Conservation (phyloP, 2,329 filamentous ascomycete genomes). For the Diaporthe batatas region DNA sequence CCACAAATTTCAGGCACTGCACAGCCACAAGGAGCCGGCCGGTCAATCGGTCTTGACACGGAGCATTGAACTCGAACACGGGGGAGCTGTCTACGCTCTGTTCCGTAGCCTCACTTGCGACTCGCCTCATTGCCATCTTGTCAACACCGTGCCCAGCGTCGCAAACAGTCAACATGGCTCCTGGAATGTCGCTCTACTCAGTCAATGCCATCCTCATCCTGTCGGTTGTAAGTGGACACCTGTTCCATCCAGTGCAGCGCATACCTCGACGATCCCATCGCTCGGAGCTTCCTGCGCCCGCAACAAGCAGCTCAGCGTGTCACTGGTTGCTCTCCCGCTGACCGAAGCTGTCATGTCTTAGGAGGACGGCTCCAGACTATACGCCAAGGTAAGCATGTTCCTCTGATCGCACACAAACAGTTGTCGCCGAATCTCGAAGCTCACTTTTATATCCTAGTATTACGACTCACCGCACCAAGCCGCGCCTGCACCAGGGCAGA, state of each 20-base stretch:
- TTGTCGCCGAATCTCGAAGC: conserved; percentile 7
- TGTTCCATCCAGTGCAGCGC: not conserved
- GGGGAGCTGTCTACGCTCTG: conserved; percentile 32
- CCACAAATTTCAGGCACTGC: not conserved
- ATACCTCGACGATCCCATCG: conserved; percentile 4
- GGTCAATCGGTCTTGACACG: conserved; percentile 42
- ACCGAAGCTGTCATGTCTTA: conserved; percentile 3
- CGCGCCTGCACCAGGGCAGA: conserved; percentile 47
- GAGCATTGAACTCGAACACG: conserved; percentile 37
- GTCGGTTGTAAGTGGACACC: conserved; percentile 39
- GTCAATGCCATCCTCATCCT: conserved; percentile 75
- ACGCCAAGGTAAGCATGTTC: conserved; percentile 51
- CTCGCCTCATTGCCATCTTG: conserved; percentile 11
- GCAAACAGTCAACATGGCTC: conserved; percentile 69
- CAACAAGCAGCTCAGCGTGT: not conserved
- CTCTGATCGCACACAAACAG: conserved; percentile 68
- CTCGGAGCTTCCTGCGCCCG: conserved; percentile 3
- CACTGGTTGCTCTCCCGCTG: not conserved
- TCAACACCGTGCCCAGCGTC: conserved; percentile 28
- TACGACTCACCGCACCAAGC: conserved; percentile 74
- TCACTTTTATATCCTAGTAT: conserved; percentile 62
- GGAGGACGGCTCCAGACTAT: conserved; percentile 43
- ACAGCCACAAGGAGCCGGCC: conserved; percentile 30
- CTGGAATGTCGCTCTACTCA: conserved; percentile 81
- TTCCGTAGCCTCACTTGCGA: conserved; percentile 27